Conservation (phyloP, 2,329 filamentous ascomycete species). For the Aspergillus alliaceus region DNA sequence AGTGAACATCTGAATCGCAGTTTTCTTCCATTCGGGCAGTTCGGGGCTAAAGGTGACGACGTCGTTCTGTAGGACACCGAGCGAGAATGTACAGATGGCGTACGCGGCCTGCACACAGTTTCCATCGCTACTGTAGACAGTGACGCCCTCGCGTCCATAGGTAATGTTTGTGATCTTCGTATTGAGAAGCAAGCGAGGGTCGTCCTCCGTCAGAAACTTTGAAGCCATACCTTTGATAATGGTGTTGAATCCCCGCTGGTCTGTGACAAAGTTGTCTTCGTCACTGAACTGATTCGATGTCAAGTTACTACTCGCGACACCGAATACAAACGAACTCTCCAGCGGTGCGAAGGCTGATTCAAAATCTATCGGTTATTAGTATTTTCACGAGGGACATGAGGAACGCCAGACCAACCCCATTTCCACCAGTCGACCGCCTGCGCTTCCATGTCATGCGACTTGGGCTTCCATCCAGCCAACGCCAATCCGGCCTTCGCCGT, state of each 20-base stretch:
- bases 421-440: slow-evolving; percentile 64
- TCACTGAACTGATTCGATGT: slow-evolving; percentile 62
- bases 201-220: slow-evolving; percentile 57
- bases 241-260: slow-evolving; percentile 61
- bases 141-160: slow-evolving; percentile 56
- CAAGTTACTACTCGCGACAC: slow-evolving; percentile 55
- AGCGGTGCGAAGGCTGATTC: slow-evolving; percentile 60
- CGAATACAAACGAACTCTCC: slow-evolving; percentile 56
- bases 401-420: slow-evolving; percentile 29
- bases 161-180: slow-evolving; percentile 57
- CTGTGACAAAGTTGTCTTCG: slow-evolving; percentile 62
- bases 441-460: slow-evolving; percentile 51
- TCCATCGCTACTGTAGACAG: slow-evolving; percentile 54
- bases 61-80: slow-evolving; percentile 66
- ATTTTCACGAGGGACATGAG: too few relatives aligned
- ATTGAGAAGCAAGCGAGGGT: slow-evolving; percentile 59
- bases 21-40: slow-evolving; percentile 64
- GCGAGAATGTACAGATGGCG: slow-evolving; percentile 65
- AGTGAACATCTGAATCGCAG: slow-evolving; percentile 62
- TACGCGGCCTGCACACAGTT: slow-evolving; percentile 60
- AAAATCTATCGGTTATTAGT: slow-evolving; percentile 45
- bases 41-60: slow-evolving; percentile 58
- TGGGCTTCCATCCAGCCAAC: slow-evolving; percentile 62
- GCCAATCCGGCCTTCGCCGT: slow-evolving; percentile 58
- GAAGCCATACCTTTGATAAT: slow-evolving; percentile 59